These are phyloP conservation scores for Irpex lacteus DNA, from an alignment of 1,284 basidiomycete genomes.

Conservation along the genomic window DNA sequence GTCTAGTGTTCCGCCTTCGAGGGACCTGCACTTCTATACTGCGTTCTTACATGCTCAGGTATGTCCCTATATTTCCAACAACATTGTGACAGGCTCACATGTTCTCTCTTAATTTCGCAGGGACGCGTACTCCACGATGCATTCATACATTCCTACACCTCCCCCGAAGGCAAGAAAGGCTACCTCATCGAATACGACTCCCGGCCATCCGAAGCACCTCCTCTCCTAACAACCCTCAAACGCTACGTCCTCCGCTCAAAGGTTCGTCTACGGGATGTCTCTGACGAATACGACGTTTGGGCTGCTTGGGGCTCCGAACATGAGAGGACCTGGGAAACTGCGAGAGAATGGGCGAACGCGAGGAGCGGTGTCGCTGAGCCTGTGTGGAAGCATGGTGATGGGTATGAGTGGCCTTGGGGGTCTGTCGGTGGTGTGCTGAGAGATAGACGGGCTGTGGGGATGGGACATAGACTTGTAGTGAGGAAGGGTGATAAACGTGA, in stretches of 20 bases:
- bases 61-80: slow-evolving; percentile 23
- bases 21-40: slow-evolving; percentile 66
- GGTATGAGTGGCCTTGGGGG: slow-evolving; percentile 60
- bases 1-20: slow-evolving; percentile 50
- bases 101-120: slow-evolving; percentile 35
- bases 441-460: slow-evolving; percentile 74
- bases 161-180: slow-evolving; percentile 43
- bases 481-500: slow-evolving; percentile 70
- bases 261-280: slow-evolving; percentile 79
- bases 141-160: slow-evolving; percentile 74
- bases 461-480: slow-evolving; percentile 75
- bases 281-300: slow-evolving; percentile 77
- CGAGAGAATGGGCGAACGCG: slow-evolving; percentile 52
- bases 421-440: slow-evolving; percentile 43
- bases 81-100: slow-evolving; percentile 12
- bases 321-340: slow-evolving; percentile 36
- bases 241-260: slow-evolving; percentile 89
- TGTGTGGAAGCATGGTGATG: slow-evolving; percentile 44
- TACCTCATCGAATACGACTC: slow-evolving; percentile 79
- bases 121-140: slow-evolving; percentile 89
- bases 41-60: slow-evolving; percentile 88
- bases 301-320: slow-evolving; percentile 67
- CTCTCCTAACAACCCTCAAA: slow-evolving; percentile 68
- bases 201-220: slow-evolving; percentile 50
- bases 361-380: slow-evolving; percentile 70